These are phyloP conservation scores for Penicillium thymicola DNA, from an alignment of 2,329 filamentous ascomycete genomes.

Conservation along the genomic window DNA sequence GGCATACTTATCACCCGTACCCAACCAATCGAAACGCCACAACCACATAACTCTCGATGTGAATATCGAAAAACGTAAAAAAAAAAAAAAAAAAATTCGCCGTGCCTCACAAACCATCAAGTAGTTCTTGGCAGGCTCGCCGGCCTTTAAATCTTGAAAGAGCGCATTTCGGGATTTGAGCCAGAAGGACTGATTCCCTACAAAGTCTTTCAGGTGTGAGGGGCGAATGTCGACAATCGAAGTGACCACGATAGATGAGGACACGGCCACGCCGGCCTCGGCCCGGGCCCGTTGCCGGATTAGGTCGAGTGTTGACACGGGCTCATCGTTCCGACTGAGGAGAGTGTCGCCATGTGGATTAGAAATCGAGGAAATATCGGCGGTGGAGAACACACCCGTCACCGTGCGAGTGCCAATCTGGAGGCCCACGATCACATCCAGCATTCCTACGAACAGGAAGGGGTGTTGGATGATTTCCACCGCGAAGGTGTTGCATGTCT, in stretches of 20 bases:
- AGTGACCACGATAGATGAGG: constrained; percentile 32
- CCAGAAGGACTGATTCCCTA: constrained; percentile 38
- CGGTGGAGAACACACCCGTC: constrained; percentile 52
- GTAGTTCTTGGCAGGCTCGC: constrained; percentile 36
- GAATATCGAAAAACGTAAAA: neutral
- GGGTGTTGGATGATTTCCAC: constrained; percentile 90
- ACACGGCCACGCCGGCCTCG: constrained; percentile 32
- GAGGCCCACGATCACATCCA: constrained; percentile 71
- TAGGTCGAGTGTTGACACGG: constrained; percentile 27
- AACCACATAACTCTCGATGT: neutral
- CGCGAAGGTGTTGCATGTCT: constrained; percentile 81
- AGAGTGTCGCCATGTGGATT: constrained; percentile 15
- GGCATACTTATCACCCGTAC: no score
- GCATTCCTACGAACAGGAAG: constrained; percentile 80
- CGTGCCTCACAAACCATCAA: constrained; percentile 40
- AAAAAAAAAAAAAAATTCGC: no score
- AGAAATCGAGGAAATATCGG: constrained; percentile 16
- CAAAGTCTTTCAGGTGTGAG: constrained; percentile 33
- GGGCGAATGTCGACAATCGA: constrained; percentile 39
- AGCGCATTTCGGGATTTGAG: constrained; percentile 37
- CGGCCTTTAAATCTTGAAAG: constrained; percentile 36
- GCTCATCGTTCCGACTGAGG: constrained; percentile 19
- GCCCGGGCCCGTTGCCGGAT: constrained; percentile 33
- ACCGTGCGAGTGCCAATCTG: constrained; percentile 65
- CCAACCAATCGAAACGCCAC: neutral